phyloP scores from a whole-genome alignment of 2,329 filamentous ascomycete species.

The Pseudogymnoascus sp. region DNA sequence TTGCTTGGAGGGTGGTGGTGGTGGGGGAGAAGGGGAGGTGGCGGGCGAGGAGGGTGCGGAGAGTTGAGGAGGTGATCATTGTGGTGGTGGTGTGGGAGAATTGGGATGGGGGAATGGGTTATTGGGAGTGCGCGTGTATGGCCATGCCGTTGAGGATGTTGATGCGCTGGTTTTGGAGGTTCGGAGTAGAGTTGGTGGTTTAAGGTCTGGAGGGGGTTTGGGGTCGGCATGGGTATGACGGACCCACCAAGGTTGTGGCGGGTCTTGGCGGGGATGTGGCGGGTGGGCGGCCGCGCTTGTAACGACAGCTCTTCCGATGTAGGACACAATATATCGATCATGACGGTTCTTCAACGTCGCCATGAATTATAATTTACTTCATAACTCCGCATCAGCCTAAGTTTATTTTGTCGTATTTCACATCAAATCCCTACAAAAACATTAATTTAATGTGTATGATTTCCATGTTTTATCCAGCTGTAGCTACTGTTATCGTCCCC shows the following conservation, averaged over 20 bases:
- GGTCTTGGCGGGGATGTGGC: neutral
- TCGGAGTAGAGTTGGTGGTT: neutral
- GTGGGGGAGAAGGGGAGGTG: conserved; percentile 48
- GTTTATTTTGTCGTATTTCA: neutral
- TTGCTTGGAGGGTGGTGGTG: conserved; percentile 55
- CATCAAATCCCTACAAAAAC: neutral
- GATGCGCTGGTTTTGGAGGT: neutral
- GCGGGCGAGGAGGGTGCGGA: neutral
- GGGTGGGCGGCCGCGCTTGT: neutral
- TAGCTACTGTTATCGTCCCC: neutral
- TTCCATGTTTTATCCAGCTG: neutral
- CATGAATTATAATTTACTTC: neutral
- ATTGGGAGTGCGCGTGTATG: neutral
- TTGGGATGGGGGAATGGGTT: neutral
- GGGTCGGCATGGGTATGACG: neutral
- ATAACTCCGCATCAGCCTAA: neutral
- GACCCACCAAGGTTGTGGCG: neutral
- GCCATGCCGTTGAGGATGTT: neutral
- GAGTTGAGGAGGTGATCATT: neutral
- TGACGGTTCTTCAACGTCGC: neutral
- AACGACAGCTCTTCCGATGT: neutral
- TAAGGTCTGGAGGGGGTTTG: neutral
- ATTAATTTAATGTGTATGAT: neutral
- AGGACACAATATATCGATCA: neutral
- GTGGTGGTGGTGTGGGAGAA: neutral